Evolutionary conservation across 2,329 filamentous ascomycete species (phyloP).

Genomic region (Colletotrichum horii): DNA sequence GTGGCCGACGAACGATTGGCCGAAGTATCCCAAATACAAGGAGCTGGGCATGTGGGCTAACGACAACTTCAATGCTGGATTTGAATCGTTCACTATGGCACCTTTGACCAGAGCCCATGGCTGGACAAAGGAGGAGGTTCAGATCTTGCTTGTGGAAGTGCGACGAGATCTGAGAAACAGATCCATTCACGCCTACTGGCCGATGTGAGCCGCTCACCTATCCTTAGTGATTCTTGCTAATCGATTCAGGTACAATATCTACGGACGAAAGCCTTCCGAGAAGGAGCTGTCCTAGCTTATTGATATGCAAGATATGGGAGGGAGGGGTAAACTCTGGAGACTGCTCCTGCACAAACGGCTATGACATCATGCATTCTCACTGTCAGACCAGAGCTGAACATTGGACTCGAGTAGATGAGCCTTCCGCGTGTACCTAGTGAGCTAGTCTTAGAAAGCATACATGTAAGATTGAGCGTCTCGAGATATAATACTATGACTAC

Average conservation of each 20-base stretch:
- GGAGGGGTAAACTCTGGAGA: no score
- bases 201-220: constrained; percentile 25
- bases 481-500: neutral
- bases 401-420: neutral
- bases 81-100: constrained; percentile 38
- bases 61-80: constrained; percentile 26
- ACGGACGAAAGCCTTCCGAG: neutral
- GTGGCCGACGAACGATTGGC: constrained; percentile 35
- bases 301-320: neutral
- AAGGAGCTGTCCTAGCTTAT: neutral
- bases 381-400: neutral
- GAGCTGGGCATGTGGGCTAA: constrained; percentile 31
- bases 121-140: constrained; percentile 33
- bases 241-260: neutral
- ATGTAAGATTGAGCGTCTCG: neutral
- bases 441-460: neutral
- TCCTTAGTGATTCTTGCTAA: neutral
- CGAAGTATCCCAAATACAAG: constrained; percentile 31
- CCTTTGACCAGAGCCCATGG: constrained; percentile 34
- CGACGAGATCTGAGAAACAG: constrained; percentile 30
- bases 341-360: neutral
- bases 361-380: neutral
- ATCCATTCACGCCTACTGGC: constrained; percentile 35
- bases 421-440: neutral
- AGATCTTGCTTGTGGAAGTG: constrained; percentile 32